These are phyloP conservation scores for Magnusiomyces suaveolens DNA, from an alignment of 1,139 yeast genomes.

Conservation along the genomic window DNA sequence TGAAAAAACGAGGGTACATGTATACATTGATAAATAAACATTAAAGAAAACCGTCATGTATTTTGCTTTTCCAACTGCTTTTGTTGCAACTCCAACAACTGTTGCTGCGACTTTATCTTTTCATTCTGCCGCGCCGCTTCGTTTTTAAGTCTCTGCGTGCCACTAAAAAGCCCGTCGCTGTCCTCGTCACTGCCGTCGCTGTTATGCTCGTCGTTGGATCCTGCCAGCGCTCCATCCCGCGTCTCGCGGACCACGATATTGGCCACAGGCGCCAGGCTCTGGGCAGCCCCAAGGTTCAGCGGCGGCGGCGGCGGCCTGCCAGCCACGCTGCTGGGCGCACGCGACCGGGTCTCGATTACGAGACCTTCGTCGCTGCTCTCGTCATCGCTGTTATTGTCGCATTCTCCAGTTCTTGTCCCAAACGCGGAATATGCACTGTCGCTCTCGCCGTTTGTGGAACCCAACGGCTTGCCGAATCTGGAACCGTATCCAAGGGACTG, in stretches of 20 bases:
- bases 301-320: no score
- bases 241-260: no score
- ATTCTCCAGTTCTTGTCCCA: no score
- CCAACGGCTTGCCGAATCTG: neutral
- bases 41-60: no score
- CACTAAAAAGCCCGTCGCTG: neutral
- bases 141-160: neutral
- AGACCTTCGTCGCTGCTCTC: neutral
- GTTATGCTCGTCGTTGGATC: neutral
- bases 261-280: neutral
- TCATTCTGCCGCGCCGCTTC: neutral
- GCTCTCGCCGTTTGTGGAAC: neutral
- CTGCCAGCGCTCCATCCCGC: no score
- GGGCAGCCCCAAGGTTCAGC: neutral
- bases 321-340: neutral
- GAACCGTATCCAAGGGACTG: neutral
- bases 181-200: conserved; percentile 4
- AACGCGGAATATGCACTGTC: no score
- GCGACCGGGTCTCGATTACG: neutral
- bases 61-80: neutral
- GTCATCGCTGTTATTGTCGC: neutral
- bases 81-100: neutral
- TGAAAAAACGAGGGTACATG: no score
- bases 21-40: no score
- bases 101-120: neutral